These are phyloP conservation scores for Lodderomyces oxycetoniae DNA, from an alignment of 1,139 yeast species.

Conservation along the genomic window DNA sequence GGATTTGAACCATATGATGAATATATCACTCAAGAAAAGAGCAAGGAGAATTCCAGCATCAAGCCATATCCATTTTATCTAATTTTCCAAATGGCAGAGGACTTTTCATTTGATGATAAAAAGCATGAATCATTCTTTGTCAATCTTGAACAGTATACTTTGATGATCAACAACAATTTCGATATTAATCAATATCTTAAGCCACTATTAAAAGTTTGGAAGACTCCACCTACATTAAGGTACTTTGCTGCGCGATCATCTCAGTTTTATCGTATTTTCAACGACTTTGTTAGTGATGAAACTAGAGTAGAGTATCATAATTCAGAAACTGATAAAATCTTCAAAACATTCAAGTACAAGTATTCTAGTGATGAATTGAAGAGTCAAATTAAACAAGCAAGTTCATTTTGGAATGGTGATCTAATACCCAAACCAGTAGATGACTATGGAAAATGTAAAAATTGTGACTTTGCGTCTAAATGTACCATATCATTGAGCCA, in stretches of 20 bases:
- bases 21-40: slow-evolving; percentile 6
- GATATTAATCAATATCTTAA: background rate
- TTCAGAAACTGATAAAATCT: slow-evolving; percentile 26
- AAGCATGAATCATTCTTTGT: background rate
- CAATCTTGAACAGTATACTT: background rate
- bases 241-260: slow-evolving; percentile 53
- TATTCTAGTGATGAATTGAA: slow-evolving; percentile 28
- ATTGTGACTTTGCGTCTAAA: slow-evolving; percentile 45
- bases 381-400: slow-evolving; percentile 26
- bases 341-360: slow-evolving; percentile 33
- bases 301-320: slow-evolving; percentile 53
- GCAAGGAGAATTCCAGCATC: too few species aligned
- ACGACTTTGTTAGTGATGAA: slow-evolving; percentile 29
- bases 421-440: slow-evolving; percentile 39
- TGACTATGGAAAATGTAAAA: slow-evolving; percentile 41
- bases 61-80: slow-evolving; percentile 2
- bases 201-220: slow-evolving; percentile 39
- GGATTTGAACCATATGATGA: slow-evolving; percentile 41
- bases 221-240: slow-evolving; percentile 49
- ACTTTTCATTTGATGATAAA: slow-evolving; percentile 1
- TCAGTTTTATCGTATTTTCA: slow-evolving; percentile 40
- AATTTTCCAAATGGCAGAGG: slow-evolving; percentile 2
- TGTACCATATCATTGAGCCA: too few species aligned
- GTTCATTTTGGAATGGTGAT: slow-evolving; percentile 53
- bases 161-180: background rate